Base-by-base conservation (phyloP, 345 rosid genomes). In the Citrus reticulata region DNA sequence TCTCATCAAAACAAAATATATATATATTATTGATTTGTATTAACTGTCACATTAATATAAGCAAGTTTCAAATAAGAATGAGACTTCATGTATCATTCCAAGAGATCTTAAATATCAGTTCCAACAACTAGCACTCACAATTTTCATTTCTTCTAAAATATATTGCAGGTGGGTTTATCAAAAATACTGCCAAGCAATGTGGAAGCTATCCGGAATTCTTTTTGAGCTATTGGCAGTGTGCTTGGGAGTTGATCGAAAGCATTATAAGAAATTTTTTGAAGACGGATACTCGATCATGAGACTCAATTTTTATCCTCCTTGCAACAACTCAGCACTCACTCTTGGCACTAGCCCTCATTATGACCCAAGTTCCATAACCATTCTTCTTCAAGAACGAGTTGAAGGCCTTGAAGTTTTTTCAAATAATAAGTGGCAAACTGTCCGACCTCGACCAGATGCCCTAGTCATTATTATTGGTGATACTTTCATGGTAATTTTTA, bases 301-400 rank as follows among this genome's bases (percentile, higher is more conserved):
- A 78, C 83, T 91, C 55, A 94, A 94, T 68, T 82, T 79, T 29
- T 94, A 94, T 60, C 97, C 98, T 0, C 83, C 87, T 3, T 94
- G 98, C 92, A 74, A 82, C 24, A 87, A 86, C 64, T 75, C 89
- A 4, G 84, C 82, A 16, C 88, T 86, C 60, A 82, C 92, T 20
- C 80, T 94, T 40, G 98, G 97, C 67, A 94, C 98, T 14, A 92
- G 98, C 25, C 97, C 98, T 82, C 98, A 94, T 74, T 83, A 85
- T 32, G 98, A 94, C 84, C 95, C 98, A 32, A 89, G 86, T 37
- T 88, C 98, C 64, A 30, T 94, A 32, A 92, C 98, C 4, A 90
- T 94, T 49, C 98, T 94, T 80, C 93, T 91, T 72, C 97, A 94
- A 80, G 97, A 92, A 76, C 81, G 91, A 68, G 94, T 92, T 17